Conservation (phyloP, 257 asterid species). For the Mentha longifolia region DNA sequence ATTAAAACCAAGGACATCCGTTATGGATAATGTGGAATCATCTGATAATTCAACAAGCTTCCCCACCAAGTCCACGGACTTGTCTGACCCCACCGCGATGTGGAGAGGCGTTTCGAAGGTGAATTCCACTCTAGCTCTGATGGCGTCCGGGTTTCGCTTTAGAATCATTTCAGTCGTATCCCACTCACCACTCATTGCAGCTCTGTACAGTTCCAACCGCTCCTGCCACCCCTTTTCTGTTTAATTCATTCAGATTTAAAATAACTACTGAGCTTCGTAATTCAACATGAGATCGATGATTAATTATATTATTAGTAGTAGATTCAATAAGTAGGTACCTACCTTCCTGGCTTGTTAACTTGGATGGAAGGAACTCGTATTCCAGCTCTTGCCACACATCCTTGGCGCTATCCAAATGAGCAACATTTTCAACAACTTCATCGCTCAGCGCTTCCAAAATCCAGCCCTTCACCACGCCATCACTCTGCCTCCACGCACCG, state of each 20-base stretch:
- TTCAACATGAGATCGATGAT: too few relatives aligned
- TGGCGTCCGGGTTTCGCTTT: background rate
- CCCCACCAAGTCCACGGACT: constrained; percentile 3
- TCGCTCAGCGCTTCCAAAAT: too few relatives aligned
- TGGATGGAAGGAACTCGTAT: too few relatives aligned
- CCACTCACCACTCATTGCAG: constrained; percentile 9
- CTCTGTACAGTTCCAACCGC: constrained; percentile 2
- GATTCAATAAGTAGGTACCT: too few relatives aligned
- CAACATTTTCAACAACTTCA: too few relatives aligned
- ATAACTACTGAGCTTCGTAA: too few relatives aligned
- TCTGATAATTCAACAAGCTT: background rate
- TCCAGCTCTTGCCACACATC: background rate
- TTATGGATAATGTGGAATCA: background rate
- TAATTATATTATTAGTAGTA: too few relatives aligned
- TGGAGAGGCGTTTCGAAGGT: constrained; percentile 9
- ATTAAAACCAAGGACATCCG: background rate
- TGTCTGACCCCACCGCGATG: constrained; percentile 15
- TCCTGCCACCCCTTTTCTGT: background rate
- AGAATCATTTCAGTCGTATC: background rate
- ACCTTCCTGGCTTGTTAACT: too few relatives aligned
- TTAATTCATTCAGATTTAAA: too few relatives aligned
- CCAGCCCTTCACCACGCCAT: too few relatives aligned
- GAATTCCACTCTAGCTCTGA: background rate
- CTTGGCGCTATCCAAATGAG: too few relatives aligned
- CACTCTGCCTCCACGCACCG: too few relatives aligned